phyloP scores from a whole-genome alignment of 139 green algal genomes.

The Chlamydomonas schloesseri region DNA sequence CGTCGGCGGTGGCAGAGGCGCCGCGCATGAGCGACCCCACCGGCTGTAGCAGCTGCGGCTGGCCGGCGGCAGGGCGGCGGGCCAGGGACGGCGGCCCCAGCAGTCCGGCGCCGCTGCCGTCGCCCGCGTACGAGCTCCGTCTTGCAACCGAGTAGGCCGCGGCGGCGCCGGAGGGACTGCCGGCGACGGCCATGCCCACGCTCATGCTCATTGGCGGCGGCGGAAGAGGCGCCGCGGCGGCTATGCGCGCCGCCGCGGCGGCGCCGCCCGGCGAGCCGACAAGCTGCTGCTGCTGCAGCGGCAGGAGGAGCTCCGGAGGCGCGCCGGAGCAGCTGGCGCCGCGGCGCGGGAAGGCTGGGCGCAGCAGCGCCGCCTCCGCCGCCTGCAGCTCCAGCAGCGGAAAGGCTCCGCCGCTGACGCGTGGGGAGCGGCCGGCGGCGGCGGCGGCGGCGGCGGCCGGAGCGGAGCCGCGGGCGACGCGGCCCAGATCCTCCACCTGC shows the following conservation, averaged over 20 bases:
- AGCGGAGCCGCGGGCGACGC: neutral
- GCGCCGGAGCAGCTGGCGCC: slow-evolving; percentile 10
- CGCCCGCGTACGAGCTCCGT: neutral
- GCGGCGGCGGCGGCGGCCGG: neutral
- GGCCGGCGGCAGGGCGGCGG: no score
- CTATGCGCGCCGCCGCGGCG: neutral
- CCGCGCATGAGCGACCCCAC: no score
- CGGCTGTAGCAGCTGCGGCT: no score
- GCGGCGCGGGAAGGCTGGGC: neutral
- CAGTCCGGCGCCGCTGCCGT: neutral
- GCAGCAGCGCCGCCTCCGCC: neutral
- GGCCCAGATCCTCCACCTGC: no score
- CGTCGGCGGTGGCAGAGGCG: no score
- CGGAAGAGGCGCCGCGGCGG: neutral
- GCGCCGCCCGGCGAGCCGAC: neutral
- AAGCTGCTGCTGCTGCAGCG: no score
- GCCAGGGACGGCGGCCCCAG: neutral
- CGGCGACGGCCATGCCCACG: neutral
- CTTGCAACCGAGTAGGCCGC: neutral
- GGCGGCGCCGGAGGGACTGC: neutral
- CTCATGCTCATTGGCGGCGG: neutral
- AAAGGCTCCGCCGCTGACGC: no score
- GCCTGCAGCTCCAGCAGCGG: neutral
- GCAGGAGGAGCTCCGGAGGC: neutral
- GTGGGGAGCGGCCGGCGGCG: no score